Evolutionary conservation across 192 early-diverging fungal genomes (phyloP), one percentile per base, ranked within the genome.

Genomic region (Gigaspora rosea): DNA sequence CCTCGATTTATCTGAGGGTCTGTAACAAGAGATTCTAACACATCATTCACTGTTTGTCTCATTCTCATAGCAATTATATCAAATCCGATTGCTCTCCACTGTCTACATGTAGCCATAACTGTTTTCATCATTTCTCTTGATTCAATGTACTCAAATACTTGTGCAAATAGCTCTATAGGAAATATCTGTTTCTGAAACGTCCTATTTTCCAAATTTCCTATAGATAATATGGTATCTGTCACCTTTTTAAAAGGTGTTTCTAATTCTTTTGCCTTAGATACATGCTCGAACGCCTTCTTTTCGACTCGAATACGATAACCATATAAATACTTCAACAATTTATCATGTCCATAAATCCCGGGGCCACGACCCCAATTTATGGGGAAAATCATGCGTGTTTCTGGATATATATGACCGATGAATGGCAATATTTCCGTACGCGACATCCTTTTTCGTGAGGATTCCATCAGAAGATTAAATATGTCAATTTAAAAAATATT

Each of bases 1-100:
- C 46, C 47, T 20, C 16, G 1, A 8, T 1, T 20, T 48, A 18
- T 22, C 4, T 4, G 10, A 33, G 11, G 9, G 49, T 27, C 9
- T 49, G 11, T 50, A 4, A 69, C 67, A 4, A 51, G 67, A 51
- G 67, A 69, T 4, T 69, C 67, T 11, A 47, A 50, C 12, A 69
- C 20, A 8, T 0, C 3, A 6, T 69, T 50, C 5, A 50, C 22
- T 69, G 47, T 48, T 20, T 20, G 9, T 3, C 20, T 69, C 49
- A 69, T 11, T 15, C 47, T 48, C 22, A 20, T 32, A 12, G n/a
- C 1, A 3, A 73, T 57, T 13, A 56, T 18, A 3, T 73, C 54
- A 12, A 73, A 46, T 22, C 71, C 71, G 7, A 73, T 73, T 46
- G 32, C 33, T 48, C 71, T 73, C 71, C 71, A 73, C 8, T 58